A percentile compares a stretch with the other conserved stretches of the same genome.
These are phyloP conservation scores for Aspergillus pseudoglaucus DNA, from an alignment of 2,329 filamentous ascomycete genomes.

Conservation along the genomic window DNA sequence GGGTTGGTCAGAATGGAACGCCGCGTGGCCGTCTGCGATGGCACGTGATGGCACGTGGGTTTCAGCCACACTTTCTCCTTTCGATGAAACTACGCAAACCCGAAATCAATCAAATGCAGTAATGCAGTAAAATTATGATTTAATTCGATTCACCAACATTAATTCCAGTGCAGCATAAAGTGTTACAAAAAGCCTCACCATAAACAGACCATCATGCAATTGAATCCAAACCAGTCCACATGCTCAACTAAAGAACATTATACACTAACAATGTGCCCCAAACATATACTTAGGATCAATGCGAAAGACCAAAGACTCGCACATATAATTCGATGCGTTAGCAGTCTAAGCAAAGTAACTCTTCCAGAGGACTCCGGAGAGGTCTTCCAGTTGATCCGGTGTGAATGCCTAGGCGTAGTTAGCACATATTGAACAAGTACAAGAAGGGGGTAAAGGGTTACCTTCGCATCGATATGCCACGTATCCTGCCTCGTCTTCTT, in stretches of 20 bases:
- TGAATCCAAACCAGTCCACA: not conserved
- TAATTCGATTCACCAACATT: too few relatives aligned
- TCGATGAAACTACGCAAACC: not conserved
- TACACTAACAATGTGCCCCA: too few relatives aligned
- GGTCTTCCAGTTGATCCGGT: constrained; percentile 83
- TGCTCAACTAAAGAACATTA: not conserved
- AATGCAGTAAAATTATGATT: too few relatives aligned
- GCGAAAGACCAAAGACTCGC: not conserved
- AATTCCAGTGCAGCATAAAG: too few relatives aligned
- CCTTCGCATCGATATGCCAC: constrained; percentile 97
- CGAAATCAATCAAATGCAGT: too few relatives aligned
- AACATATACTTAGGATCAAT: too few relatives aligned
- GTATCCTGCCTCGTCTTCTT: constrained; percentile 99
- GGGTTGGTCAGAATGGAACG: constrained; percentile 4
- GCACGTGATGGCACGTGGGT: constrained; percentile 15
- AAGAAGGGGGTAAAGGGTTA: too few relatives aligned
- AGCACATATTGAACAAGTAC: too few relatives aligned
- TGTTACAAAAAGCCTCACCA: not conserved
- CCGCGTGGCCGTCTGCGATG: constrained; percentile 12
- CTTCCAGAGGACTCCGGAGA: constrained; percentile 98
- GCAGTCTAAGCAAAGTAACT: constrained; percentile 82
- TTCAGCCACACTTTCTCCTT: not conserved
- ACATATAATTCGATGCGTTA: not conserved
- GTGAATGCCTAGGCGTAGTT: constrained; percentile 61
- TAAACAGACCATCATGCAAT: not conserved